phyloP scores from a whole-genome alignment of 192 early-diverging fungal genomes.

The Backusella tarrabulga region DNA sequence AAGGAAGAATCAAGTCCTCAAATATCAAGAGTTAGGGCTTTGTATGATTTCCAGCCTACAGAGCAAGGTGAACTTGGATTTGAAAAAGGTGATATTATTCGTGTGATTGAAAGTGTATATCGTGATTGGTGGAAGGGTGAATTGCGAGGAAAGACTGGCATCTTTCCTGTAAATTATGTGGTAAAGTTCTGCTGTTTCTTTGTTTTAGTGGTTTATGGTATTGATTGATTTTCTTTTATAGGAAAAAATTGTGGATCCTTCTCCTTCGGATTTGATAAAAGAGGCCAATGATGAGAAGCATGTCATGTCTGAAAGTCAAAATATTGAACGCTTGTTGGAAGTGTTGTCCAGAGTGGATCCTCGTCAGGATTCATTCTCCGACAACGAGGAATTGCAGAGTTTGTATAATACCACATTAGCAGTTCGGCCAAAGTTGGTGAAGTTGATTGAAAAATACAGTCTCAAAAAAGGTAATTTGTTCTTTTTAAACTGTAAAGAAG shows the following conservation, averaged over 20 bases:
- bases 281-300: conserved; percentile 64
- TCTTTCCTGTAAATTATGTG: conserved; percentile 98
- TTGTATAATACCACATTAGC: conserved; percentile 78
- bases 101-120: conserved; percentile 91
- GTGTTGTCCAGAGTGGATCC: conserved; percentile 80
- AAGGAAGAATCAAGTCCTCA: conserved; percentile 37
- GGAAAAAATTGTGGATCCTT: conserved; percentile 65
- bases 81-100: conserved; percentile 82
- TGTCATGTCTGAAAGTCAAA: conserved; percentile 68
- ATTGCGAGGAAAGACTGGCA: conserved; percentile 81
- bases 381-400: conserved; percentile 84
- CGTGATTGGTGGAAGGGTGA: conserved; percentile 99
- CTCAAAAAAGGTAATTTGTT: conserved; percentile 72
- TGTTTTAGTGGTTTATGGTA: background rate
- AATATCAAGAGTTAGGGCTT: conserved; percentile 82
- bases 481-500: background rate
- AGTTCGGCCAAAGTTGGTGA: conserved; percentile 84
- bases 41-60: conserved; percentile 91
- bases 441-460: conserved; percentile 79
- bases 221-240: background rate
- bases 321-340: conserved; percentile 75
- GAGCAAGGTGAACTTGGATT: conserved; percentile 93
- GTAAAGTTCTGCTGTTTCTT: conserved; percentile 33
- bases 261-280: conserved; percentile 46
- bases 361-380: conserved; percentile 76